A percentile compares a stretch with the other conserved stretches of the same genome.
Evolutionary conservation across 2,329 filamentous ascomycete species (phyloP).

Genomic region (Aspergillus brasiliensis): DNA sequence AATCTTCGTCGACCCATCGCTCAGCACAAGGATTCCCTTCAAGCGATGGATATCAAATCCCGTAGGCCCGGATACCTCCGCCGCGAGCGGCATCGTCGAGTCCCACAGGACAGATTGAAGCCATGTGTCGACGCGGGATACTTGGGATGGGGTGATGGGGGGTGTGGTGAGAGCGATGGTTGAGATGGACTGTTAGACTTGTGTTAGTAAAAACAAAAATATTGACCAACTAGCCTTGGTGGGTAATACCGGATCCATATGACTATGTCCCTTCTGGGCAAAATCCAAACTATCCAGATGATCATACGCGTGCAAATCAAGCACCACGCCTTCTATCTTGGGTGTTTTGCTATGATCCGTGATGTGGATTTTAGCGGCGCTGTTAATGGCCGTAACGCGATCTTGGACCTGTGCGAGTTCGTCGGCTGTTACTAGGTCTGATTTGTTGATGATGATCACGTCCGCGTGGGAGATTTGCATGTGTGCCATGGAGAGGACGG

Average conservation of each 20-base stretch:
- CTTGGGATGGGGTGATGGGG: conserved; percentile 57
- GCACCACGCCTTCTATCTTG: conserved; percentile 77
- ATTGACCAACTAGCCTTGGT: no score
- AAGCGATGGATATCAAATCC: conserved; percentile 81
- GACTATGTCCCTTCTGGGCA: conserved; percentile 77
- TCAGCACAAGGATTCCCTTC: conserved; percentile 75
- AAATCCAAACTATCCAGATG: conserved; percentile 73
- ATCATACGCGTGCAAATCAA: conserved; percentile 93
- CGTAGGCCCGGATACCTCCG: conserved; percentile 21
- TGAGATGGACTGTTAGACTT: conserved; percentile 70
- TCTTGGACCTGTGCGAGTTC: conserved; percentile 70
- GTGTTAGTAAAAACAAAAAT: conserved; percentile 12
- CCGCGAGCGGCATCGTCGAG: conserved; percentile 30
- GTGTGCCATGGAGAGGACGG: conserved; percentile 86
- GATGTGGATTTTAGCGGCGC: conserved; percentile 78
- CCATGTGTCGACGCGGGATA: conserved; percentile 75
- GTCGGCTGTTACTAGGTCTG: conserved; percentile 72
- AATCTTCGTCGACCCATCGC: conserved; percentile 68
- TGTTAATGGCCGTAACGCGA: conserved; percentile 83
- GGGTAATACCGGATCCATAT: conserved; percentile 72
- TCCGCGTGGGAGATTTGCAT: conserved; percentile 97
- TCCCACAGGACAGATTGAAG: conserved; percentile 86
- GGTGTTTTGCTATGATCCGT: conserved; percentile 81
- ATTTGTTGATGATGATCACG: conserved; percentile 91
- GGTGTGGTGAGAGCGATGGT: conserved; percentile 74